These are phyloP conservation scores for Hypoxylon sp. DNA, from an alignment of 2,329 filamentous ascomycete genomes.

Conservation along the genomic window DNA sequence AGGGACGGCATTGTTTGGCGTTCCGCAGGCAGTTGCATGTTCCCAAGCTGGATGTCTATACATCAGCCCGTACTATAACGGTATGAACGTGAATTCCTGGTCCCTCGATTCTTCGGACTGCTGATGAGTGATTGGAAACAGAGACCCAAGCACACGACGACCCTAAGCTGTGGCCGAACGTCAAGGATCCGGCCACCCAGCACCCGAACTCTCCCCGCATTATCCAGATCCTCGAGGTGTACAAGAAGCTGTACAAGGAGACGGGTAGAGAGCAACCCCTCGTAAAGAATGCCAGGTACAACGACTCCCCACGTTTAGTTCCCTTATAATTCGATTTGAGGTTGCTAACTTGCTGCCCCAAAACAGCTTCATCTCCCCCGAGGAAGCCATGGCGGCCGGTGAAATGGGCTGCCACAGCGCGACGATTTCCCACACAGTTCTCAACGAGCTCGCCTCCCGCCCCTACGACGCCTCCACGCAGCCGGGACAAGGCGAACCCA, in stretches of 20 bases:
- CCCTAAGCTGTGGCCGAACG: conserved; percentile 61
- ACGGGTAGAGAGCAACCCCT: conserved; percentile 65
- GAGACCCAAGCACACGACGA: conserved; percentile 62
- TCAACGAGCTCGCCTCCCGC: conserved; percentile 56
- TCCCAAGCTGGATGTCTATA: conserved; percentile 63
- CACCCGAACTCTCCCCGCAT: conserved; percentile 64
- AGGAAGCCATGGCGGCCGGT: conserved; percentile 63
- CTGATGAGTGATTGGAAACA: conserved; percentile 43
- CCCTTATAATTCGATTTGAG: conserved; percentile 5
- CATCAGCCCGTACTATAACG: conserved; percentile 66
- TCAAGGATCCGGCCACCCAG: conserved; percentile 62
- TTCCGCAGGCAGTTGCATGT: conserved; percentile 64
- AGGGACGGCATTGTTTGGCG: conserved; percentile 63
- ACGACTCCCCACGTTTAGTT: not conserved
- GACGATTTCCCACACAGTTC: conserved; percentile 59
- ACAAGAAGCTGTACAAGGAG: conserved; percentile 61
- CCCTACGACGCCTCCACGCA: conserved; percentile 57
- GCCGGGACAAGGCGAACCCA: conserved; percentile 58
- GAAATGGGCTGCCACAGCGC: conserved; percentile 64
- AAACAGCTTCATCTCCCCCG: conserved; percentile 58
- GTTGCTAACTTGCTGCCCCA: conserved; percentile 19
- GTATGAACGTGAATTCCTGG: conserved; percentile 47
- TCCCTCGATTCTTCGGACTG: conserved; percentile 2
- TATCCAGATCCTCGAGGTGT: conserved; percentile 65
- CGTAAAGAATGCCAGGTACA: conserved; percentile 59